Base-by-base conservation (phyloP, 1,284 basidiomycete genomes). In the Naganishia liquefaciens region DNA sequence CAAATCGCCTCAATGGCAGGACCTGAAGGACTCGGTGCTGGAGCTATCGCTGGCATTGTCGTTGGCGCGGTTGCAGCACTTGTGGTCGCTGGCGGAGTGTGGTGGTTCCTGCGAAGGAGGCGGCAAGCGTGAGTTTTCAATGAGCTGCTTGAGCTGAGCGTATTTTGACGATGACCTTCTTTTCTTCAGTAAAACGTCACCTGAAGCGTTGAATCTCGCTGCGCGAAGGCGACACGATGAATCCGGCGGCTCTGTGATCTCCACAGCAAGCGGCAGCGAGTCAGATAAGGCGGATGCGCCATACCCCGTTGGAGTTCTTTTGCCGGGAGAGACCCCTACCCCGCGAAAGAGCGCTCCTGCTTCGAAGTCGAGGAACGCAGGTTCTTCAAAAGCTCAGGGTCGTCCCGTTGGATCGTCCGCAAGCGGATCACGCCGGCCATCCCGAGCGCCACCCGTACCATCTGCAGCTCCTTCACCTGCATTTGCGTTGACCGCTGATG, bases 301-400 rank as follows among this genome's bases (percentile, higher is more conserved):
- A 2, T 57, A 57, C 39, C 54, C 42, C 19, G 42, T 57, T 23
- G 25, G 25, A 0, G 42, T 57, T 30, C n/a, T 60, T 23, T 42
- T 60, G 37, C 57, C 57, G 5, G 57, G 57, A 13, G 57, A 60
- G 39, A 60, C 57, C 13, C 46, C 57, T 19, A 60, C 57, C n/a
- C 21, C 23, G 13, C 46, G 46, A 37, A 60, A 50, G n/a, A 28
- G 49, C 25, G 19, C 33, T 3, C 30, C 17, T 39, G 30, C 15
- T 21, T 21, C 27, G 28, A 21, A 19, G 3, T 33, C 51, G n/a
- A 37, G 15, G 10, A 51, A 53, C 30, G 51, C 27, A 21, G 33
- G 19, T 7, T 7, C 33, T 37, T 37, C 19, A 11, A 19, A 19
- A 33, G 15, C 3, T 33, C 51, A 9, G 28, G 30, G 19, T 33